These are phyloP conservation scores for Trichocomaceae sp. DNA, from an alignment of 2,329 filamentous ascomycete species.

Conservation along the genomic window DNA sequence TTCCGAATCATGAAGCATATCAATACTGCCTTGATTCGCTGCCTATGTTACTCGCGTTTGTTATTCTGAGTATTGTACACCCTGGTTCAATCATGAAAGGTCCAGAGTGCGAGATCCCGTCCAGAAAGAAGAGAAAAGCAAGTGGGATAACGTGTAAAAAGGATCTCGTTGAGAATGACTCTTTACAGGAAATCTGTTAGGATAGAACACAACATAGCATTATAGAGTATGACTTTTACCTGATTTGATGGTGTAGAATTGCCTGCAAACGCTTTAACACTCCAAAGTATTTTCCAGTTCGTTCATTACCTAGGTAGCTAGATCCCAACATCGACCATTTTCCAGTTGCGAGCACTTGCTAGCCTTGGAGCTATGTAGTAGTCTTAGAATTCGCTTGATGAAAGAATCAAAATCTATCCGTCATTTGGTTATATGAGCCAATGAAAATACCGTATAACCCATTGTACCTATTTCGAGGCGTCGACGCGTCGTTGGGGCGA, in stretches of 20 bases:
- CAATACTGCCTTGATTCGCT: slow-evolving; percentile 48
- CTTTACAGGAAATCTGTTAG: background rate
- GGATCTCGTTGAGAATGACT: background rate
- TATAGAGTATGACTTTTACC: background rate
- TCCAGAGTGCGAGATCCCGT: slow-evolving; percentile 41
- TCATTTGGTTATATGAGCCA: background rate
- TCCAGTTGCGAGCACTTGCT: background rate
- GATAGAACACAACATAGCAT: background rate
- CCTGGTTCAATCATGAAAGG: slow-evolving; percentile 45
- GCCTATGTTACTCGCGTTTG: slow-evolving; percentile 48
- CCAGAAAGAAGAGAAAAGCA: background rate
- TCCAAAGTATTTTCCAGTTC: background rate
- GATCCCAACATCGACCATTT: background rate
- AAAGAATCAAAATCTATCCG: background rate
- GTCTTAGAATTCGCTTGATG: background rate
- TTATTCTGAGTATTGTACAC: slow-evolving; percentile 42
- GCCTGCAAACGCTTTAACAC: background rate
- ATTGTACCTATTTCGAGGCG: slow-evolving; percentile 26
- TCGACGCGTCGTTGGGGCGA: slow-evolving; percentile 32
- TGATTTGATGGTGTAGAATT: background rate
- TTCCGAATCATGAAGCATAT: slow-evolving; percentile 54
- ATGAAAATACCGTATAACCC: slow-evolving; percentile 31
- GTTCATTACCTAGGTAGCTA: too few relatives aligned
- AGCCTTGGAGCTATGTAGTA: background rate
- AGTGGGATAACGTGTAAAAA: background rate